Conservation (phyloP, 805 yeast genomes). For the Ogataea methylovora region DNA sequence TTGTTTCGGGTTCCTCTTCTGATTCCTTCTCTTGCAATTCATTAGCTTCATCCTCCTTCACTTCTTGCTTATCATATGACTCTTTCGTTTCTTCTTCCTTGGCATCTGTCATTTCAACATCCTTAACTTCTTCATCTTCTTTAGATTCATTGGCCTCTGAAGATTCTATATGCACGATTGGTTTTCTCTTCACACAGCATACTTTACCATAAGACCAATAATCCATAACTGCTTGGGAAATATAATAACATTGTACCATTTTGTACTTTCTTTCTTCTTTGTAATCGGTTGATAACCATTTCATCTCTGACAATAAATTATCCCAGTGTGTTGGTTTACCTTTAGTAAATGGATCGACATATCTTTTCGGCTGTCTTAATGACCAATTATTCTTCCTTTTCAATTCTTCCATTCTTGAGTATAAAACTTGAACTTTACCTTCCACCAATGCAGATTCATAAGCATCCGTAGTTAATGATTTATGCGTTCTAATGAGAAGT, state of each 20-base stretch:
- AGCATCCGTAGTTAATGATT: constrained; percentile 75
- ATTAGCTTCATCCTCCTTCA: not conserved
- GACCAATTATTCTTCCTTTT: constrained; percentile 88
- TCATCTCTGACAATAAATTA: constrained; percentile 62
- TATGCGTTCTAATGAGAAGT: constrained; percentile 77
- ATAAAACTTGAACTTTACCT: constrained; percentile 83
- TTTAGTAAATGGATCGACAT: constrained; percentile 53
- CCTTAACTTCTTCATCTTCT: constrained; percentile 1
- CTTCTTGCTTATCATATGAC: constrained; percentile 2
- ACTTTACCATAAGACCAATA: constrained; percentile 74
- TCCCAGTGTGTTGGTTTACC: constrained; percentile 62
- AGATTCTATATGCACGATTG: constrained; percentile 22
- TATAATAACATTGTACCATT: constrained; percentile 56
- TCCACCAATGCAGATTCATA: constrained; percentile 82
- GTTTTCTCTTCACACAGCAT: constrained; percentile 50
- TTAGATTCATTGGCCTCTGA: constrained; percentile 1
- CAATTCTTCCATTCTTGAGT: constrained; percentile 86
- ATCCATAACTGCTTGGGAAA: constrained; percentile 69
- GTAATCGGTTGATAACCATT: constrained; percentile 78
- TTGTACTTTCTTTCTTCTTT: constrained; percentile 64
- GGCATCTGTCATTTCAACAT: constrained; percentile 3
- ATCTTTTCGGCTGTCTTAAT: constrained; percentile 71
- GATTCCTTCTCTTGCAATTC: not conserved
- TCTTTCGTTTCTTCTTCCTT: not conserved
- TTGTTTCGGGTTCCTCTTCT: constrained; percentile 13